Conservation (phyloP, 352 stramenopile species). For the Globisporangium irregulare region DNA sequence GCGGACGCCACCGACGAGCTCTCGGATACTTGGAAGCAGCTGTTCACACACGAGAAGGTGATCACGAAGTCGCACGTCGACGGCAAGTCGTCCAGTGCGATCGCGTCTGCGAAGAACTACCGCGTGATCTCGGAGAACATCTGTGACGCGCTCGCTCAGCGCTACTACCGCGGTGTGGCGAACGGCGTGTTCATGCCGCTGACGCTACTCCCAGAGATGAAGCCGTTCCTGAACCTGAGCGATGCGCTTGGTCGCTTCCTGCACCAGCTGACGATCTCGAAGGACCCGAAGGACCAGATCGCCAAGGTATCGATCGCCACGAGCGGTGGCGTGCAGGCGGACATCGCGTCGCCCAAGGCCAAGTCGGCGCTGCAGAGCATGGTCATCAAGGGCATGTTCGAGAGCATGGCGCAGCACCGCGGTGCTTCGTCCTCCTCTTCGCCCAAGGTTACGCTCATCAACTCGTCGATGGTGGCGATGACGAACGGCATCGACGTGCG, state of each 20-base stretch:
- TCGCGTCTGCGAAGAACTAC: constrained; percentile 69
- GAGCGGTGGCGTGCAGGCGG: constrained; percentile 61
- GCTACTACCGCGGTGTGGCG: constrained; percentile 76
- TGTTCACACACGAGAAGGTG: constrained; percentile 87
- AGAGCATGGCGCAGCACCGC: constrained; percentile 45
- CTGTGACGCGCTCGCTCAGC: constrained; percentile 59
- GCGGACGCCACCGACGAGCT: constrained; percentile 19
- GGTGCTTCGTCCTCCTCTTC: background rate
- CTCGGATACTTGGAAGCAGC: constrained; percentile 44
- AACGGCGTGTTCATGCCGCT: constrained; percentile 84
- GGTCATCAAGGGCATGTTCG: constrained; percentile 72
- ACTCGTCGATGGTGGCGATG: constrained; percentile 69
- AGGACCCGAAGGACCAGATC: constrained; percentile 59
- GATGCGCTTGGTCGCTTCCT: constrained; percentile 73
- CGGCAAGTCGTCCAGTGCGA: constrained; percentile 82
- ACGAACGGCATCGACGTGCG: constrained; percentile 76
- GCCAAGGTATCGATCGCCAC: constrained; percentile 62
- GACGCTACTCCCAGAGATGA: constrained; percentile 75
- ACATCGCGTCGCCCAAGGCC: constrained; percentile 74
- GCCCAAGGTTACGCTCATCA: constrained; percentile 52
- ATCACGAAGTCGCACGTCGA: constrained; percentile 89
- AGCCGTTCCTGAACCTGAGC: constrained; percentile 71
- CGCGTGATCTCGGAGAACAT: constrained; percentile 77
- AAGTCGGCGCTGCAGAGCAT: constrained; percentile 68
- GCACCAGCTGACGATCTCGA: constrained; percentile 63